Percentiles rank a stretch among this genome's conserved stretches.
Conservation (phyloP, 1,284 basidiomycete species). For the Ganoderma lingzhi region DNA sequence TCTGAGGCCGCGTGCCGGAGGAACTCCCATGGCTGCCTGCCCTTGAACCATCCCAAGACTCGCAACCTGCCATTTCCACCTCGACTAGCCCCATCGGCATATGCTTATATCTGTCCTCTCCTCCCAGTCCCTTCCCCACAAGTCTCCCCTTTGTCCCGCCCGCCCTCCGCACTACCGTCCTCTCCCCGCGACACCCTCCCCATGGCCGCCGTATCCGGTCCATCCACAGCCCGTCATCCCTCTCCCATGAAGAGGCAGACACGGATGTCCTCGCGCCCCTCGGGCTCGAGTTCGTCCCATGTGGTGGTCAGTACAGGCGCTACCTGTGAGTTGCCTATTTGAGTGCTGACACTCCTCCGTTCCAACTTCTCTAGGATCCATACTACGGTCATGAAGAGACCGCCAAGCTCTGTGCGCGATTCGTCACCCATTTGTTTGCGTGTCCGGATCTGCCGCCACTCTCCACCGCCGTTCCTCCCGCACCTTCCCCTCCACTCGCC, state of each 20-base stretch:
- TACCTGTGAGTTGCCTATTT: slow-evolving; percentile 21
- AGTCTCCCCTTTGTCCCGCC: slow-evolving; percentile 27
- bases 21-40: slow-evolving; percentile 3
- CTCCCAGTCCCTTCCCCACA: slow-evolving; percentile 26
- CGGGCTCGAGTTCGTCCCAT: slow-evolving; percentile 26
- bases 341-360: slow-evolving; percentile 5
- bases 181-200: slow-evolving; percentile 25
- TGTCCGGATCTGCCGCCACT: slow-evolving; percentile 65
- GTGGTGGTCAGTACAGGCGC: slow-evolving; percentile 28
- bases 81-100: slow-evolving; percentile 9
- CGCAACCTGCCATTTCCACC: slow-evolving; percentile 16
- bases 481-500: slow-evolving; percentile 67
- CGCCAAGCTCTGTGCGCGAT: slow-evolving; percentile 70
- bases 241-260: slow-evolving; percentile 40
- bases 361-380: slow-evolving; percentile 52
- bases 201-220: slow-evolving; percentile 45
- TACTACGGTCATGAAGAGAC: slow-evolving; percentile 85
- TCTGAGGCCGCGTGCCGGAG: slow-evolving; percentile 11
- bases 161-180: slow-evolving; percentile 14
- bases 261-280: slow-evolving; percentile 35
- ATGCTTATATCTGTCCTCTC: slow-evolving; percentile 31
- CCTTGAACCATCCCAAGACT: slow-evolving; percentile 6
- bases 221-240: slow-evolving; percentile 40
- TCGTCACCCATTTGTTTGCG: slow-evolving; percentile 82
- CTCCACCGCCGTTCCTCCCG: slow-evolving; percentile 47